Evolutionary conservation across 768 basidiomycete genomes (phyloP), one percentile per base, ranked within the genome.

Genomic region (Boletus reticuloceps): DNA sequence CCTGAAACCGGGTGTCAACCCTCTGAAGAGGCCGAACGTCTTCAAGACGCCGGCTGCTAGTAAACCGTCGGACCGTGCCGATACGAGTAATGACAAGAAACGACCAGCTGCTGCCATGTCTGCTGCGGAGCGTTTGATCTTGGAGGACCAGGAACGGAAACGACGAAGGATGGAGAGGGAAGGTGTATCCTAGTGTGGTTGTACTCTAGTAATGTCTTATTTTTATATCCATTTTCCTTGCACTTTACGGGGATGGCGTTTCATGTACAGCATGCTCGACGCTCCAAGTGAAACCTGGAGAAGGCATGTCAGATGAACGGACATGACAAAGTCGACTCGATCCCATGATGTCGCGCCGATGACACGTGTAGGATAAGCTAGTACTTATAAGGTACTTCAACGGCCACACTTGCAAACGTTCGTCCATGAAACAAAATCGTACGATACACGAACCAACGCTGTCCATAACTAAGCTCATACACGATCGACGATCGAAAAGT

Each of bases 91-190:
- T 37, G 82, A 82, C 42, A 84, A 79, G 77, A 87, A 88, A 74
- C 79, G 86, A 39, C 63, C 80, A 6, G 81, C 80, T 12, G 75
- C 83, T 47, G 76, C 80, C 19, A 83, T 94, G 81, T 84, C 85
- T 62, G 91, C 90, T 25, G 90, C 90, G 16, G 95, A 98, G 71
- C 78, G 82, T 58, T 72, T 98, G 55, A 95, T 97, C 56, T 61
- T 85, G 54, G 96, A 98, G 75, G 94, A 97, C 29, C 89, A 91
- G 73, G 92, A 93, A 70, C 79, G 93, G 67, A 95, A 96, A 72
- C 80, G 86, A 69, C 77, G 92, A 60, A 76, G 83, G 59, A 86
- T 89, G 84, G 89, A 89, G 60, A 66, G 78, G 40, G 78, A 78
- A 39, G 62, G 53, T 27, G 50, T 53, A 52, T 40, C 49, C 22